A percentile compares a stretch with the other conserved stretches of the same genome.
Conservation (phyloP, 331 rosid genomes). For the Cydonia oblonga region DNA sequence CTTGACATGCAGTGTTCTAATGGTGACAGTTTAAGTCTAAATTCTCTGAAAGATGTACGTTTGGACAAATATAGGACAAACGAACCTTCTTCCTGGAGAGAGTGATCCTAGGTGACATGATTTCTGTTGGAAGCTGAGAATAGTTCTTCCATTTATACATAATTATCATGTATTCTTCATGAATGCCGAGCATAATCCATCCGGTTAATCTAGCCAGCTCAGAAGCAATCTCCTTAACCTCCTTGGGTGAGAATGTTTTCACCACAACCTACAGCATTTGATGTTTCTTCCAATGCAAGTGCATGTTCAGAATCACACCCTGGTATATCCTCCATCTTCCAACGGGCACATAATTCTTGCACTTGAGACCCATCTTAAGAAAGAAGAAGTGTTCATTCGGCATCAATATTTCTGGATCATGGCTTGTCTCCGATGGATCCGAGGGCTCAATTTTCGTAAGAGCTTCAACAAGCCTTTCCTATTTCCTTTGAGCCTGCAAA, state of each 20-base stretch:
- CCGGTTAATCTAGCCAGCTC: conserved; percentile 87
- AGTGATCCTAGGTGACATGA: conserved; percentile 87
- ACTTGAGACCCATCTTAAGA: conserved; percentile 83
- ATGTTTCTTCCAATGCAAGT: conserved; percentile 97
- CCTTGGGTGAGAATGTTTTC: conserved; percentile 76
- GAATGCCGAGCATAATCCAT: conserved; percentile 88
- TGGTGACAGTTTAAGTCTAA: not conserved
- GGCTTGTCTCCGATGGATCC: conserved; percentile 57
- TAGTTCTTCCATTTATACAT: conserved; percentile 98
- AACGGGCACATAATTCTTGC: conserved; percentile 87
- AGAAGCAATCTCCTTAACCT: conserved; percentile 78
- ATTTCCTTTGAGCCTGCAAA: conserved; percentile 67
- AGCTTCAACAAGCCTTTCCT: conserved; percentile 58
- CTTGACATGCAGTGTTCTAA: not conserved
- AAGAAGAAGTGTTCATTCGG: conserved; percentile 94
- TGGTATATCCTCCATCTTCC: conserved; percentile 92
- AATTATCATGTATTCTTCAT: conserved; percentile 74
- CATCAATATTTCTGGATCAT: conserved; percentile 92
- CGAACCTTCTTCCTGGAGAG: conserved; percentile 83
- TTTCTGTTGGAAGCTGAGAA: conserved; percentile 91
- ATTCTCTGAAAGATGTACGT: not conserved
- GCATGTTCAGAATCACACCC: conserved; percentile 95
- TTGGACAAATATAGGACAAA: not conserved
- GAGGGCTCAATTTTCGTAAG: conserved; percentile 72
- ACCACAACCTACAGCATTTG: conserved; percentile 82